These are phyloP conservation scores for Speleostelium caveatum DNA, from an alignment of 78 protist species.

Conservation along the genomic window DNA sequence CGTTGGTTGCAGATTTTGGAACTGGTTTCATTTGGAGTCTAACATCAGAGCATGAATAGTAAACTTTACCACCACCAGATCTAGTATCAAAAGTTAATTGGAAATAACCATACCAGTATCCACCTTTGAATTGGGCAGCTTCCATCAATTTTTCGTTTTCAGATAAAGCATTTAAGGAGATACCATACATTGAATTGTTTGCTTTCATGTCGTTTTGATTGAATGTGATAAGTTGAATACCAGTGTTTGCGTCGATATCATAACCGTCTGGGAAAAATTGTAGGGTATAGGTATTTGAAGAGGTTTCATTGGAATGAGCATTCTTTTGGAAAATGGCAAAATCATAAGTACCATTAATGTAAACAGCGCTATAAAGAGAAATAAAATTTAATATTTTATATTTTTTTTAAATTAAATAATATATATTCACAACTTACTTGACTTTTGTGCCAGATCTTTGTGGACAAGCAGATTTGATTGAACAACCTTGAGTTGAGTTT, in stretches of 20 bases:
- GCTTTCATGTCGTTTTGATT: constrained; percentile 62
- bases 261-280: constrained; percentile 39
- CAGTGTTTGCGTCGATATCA: not conserved
- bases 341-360: constrained; percentile 4
- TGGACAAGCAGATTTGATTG: constrained; percentile 26
- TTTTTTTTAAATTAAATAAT: not conserved
- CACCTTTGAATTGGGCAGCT: not conserved
- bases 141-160: not conserved
- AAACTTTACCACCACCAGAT: constrained; percentile 38
- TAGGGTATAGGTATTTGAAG: constrained; percentile 57
- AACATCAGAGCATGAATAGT: constrained; percentile 63
- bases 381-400: not conserved
- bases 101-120: constrained; percentile 17
- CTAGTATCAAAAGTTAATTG: constrained; percentile 71
- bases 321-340: constrained; percentile 42
- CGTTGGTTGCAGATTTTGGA: not conserved
- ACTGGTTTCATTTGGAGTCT: constrained; percentile 7
- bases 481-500: constrained; percentile 7
- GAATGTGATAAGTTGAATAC: constrained; percentile 61
- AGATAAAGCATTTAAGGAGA: not conserved
- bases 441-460: not conserved
- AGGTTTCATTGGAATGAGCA: not conserved
- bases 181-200: constrained; percentile 30
- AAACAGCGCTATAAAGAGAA: constrained; percentile 11
- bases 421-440: no score